Evolutionary conservation across 164 flowering plant genomes (phyloP).

Genomic region (Vitis rupestris): DNA sequence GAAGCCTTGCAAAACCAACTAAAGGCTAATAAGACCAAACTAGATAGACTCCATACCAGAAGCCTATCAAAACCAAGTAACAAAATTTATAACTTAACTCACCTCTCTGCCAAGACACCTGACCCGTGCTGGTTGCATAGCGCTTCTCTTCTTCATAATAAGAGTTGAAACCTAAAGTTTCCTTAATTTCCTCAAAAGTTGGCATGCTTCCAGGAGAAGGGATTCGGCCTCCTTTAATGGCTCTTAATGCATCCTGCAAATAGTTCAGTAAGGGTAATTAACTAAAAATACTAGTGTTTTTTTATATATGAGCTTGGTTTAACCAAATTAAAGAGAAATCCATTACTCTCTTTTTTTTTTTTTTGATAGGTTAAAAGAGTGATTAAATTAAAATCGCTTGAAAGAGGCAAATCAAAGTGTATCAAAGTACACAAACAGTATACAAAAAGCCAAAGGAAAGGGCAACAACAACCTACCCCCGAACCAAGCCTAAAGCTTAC

Average conservation of each 20-base stretch:
- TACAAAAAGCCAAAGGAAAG: too few species aligned
- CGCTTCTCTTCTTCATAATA: constrained; percentile 88
- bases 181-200: constrained; percentile 86
- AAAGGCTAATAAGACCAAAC: too few species aligned
- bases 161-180: constrained; percentile 71
- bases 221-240: constrained; percentile 81
- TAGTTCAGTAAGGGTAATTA: not conserved
- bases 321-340: not conserved
- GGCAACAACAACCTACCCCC: too few species aligned
- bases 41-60: too few species aligned
- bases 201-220: constrained; percentile 96
- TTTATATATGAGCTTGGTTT: not conserved
- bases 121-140: constrained; percentile 45
- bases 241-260: constrained; percentile 81
- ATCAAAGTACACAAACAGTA: too few species aligned
- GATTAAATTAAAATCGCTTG: too few species aligned
- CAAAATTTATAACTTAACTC: constrained; percentile 14
- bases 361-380: too few species aligned
- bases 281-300: not conserved
- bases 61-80: too few species aligned
- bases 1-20: too few species aligned
- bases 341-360: too few species aligned
- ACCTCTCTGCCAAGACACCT: constrained; percentile 44
- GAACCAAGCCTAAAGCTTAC: too few species aligned
- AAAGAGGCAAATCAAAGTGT: too few species aligned